These are phyloP conservation scores for Fusarium temperatum DNA, from an alignment of 2,329 filamentous ascomycete species.

Conservation along the genomic window DNA sequence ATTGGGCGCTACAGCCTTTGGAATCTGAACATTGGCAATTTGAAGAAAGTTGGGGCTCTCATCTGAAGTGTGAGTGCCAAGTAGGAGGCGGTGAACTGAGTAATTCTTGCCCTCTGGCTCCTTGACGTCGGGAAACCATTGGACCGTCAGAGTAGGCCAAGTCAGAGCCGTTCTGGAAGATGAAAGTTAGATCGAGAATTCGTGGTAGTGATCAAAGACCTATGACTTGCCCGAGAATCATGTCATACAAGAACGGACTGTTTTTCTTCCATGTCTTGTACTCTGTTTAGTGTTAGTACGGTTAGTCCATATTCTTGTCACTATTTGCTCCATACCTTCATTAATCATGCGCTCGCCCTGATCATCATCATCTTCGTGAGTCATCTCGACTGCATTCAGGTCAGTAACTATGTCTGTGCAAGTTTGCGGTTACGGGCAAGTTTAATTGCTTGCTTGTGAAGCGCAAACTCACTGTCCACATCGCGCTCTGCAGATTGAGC, in stretches of 20 bases:
- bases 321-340: constrained; percentile 67
- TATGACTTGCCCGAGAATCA: constrained; percentile 79
- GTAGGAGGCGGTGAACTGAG: constrained; percentile 85
- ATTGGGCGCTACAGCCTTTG: constrained; percentile 78
- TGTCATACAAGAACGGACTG: constrained; percentile 96
- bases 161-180: constrained; percentile 80
- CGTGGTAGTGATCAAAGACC: background rate
- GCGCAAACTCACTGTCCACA: constrained; percentile 46
- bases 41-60: constrained; percentile 90
- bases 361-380: constrained; percentile 75
- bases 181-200: constrained; percentile 2
- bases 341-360: constrained; percentile 90
- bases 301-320: background rate
- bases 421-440: background rate
- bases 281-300: constrained; percentile 62
- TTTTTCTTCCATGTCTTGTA: constrained; percentile 99
- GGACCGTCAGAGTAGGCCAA: constrained; percentile 96
- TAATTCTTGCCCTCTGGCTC: constrained; percentile 87
- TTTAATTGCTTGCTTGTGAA: constrained; percentile 8
- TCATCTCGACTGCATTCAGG: constrained; percentile 48
- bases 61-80: constrained; percentile 94
- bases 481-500: constrained; percentile 49
- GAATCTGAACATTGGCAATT: constrained; percentile 93
- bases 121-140: constrained; percentile 98
- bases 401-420: background rate